phyloP scores from a whole-genome alignment of 2,329 filamentous ascomycete species.

The Colletotrichum gigasporum region DNA sequence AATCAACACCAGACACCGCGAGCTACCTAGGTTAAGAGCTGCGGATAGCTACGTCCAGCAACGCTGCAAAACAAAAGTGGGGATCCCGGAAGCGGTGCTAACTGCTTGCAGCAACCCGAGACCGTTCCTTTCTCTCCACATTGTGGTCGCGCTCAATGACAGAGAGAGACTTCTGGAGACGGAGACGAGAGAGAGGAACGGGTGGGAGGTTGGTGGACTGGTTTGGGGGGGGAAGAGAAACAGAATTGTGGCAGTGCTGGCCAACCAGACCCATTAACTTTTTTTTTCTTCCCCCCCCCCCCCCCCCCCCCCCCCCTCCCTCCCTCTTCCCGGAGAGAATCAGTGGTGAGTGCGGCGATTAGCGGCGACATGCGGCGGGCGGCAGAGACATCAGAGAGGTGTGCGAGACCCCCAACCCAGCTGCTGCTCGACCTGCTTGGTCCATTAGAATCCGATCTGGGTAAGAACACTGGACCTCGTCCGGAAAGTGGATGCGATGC shows the following conservation, averaged over 20 bases:
- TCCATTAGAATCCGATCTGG: not conserved
- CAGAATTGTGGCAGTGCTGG: slow-evolving; percentile 25
- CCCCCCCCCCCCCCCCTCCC: not conserved
- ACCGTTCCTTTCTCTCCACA: not conserved
- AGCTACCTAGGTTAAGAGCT: too few species aligned
- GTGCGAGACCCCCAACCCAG: not conserved
- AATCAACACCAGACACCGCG: too few species aligned
- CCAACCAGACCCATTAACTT: not conserved
- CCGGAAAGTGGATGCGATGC: not conserved
- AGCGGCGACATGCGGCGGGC: not conserved
- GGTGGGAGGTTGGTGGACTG: not conserved
- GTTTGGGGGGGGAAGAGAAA: not conserved
- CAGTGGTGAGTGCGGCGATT: not conserved
- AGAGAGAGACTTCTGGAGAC: not conserved
- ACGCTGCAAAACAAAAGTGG: not conserved
- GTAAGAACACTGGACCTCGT: not conserved
- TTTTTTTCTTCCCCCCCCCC: not conserved
- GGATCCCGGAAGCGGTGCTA: slow-evolving; percentile 17
- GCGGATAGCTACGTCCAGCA: too few species aligned
- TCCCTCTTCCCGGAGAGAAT: not conserved
- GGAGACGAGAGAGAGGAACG: not conserved
- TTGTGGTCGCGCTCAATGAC: not conserved
- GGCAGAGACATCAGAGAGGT: too few species aligned
- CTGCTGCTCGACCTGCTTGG: not conserved
- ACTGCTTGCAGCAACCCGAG: slow-evolving; percentile 29